A percentile compares a stretch with the other conserved stretches of the same genome.
These are phyloP conservation scores for Mycena citricolor DNA, from an alignment of 1,284 basidiomycete species.

Conservation along the genomic window DNA sequence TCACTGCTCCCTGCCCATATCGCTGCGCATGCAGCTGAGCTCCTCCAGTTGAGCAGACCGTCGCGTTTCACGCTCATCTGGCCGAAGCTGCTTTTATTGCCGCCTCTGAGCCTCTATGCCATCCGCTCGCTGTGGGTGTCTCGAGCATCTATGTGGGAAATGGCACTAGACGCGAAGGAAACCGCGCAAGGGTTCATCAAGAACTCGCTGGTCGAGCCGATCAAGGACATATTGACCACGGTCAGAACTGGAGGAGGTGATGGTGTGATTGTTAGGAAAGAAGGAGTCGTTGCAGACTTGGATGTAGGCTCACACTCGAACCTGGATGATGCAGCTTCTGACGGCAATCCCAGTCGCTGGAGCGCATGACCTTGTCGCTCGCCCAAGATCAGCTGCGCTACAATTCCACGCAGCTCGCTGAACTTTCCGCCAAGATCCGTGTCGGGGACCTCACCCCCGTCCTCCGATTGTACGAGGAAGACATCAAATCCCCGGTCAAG, in stretches of 20 bases:
- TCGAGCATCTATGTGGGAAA: slow-evolving; percentile 49
- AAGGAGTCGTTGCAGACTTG: slow-evolving; percentile 79
- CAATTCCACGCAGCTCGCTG: slow-evolving; percentile 58
- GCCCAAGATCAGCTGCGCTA: slow-evolving; percentile 79
- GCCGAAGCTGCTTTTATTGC: slow-evolving; percentile 67
- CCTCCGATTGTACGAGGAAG: slow-evolving; percentile 87
- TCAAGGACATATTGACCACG: slow-evolving; percentile 82
- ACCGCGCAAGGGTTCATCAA: slow-evolving; percentile 77
- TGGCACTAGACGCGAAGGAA: slow-evolving; percentile 63
- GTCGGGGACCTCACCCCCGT: slow-evolving; percentile 88
- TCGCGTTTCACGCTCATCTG: slow-evolving; percentile 59
- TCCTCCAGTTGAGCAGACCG: slow-evolving; percentile 50
- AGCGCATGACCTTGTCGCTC: slow-evolving; percentile 89
- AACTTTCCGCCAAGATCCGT: slow-evolving; percentile 66
- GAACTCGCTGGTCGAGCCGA: slow-evolving; percentile 87
- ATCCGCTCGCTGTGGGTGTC: slow-evolving; percentile 50
- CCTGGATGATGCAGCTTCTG: neutral
- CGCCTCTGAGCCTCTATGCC: slow-evolving; percentile 56
- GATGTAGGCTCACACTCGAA: slow-evolving; percentile 48
- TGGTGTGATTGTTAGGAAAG: slow-evolving; percentile 71
- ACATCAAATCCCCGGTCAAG: slow-evolving; percentile 84
- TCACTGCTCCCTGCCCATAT: slow-evolving; percentile 21
- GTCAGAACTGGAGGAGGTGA: slow-evolving; percentile 76
- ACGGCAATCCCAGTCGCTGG: slow-evolving; percentile 65
- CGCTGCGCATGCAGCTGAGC: slow-evolving; percentile 16